Base-by-base conservation (phyloP, 805 yeast genomes). In the Metschnikowia aberdeeniae region DNA sequence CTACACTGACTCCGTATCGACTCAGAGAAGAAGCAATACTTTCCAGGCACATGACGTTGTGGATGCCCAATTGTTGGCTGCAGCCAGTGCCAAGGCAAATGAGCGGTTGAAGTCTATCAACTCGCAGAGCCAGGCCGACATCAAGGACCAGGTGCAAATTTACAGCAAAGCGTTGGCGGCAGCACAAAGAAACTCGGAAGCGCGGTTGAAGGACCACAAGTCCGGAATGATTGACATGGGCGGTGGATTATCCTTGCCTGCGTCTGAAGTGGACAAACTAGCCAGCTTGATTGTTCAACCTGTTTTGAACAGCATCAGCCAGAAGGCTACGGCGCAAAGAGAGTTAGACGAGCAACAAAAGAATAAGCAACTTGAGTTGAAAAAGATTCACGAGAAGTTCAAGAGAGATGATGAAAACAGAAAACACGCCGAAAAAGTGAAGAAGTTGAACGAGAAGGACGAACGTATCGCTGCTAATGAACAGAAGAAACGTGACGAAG, bases 261-360 rank as follows among this genome's bases (percentile, higher is more conserved):
- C 77, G 48, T 76, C 72, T 17, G 97, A 90, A 58, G 78, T 93
- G 50, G 84, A 87, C 52, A 76, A 76, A 42, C 78, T 92, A 70
- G 98, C 99, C 17, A 69, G 80, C 49, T 76, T 81, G 38, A 73
- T 86, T 58, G 96, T 93, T 46, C 75, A 78, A 53, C 99, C 99
- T 7, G 89, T 92, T 5, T 70, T 92, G 57, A 75, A 72, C 33
- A 90, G 88, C 63, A 80, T 92, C 57, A 73, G 78, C 55, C 66
- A 72, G 37, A 83, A 86, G 59, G 95, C 95, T 17, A 72, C 66
- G 19, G 76, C 78, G 39, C 92, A 88, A 66, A 79, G 95, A 68
- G 41, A 78, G 68, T 53, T 59, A 63, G 50, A 63, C 64, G 36
- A 58, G 20, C 70, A 68, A 42, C 64, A 68, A 47, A 64, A 62